Base-by-base conservation (phyloP, 2,329 filamentous ascomycete genomes). In the Aureobasidium vineae region DNA sequence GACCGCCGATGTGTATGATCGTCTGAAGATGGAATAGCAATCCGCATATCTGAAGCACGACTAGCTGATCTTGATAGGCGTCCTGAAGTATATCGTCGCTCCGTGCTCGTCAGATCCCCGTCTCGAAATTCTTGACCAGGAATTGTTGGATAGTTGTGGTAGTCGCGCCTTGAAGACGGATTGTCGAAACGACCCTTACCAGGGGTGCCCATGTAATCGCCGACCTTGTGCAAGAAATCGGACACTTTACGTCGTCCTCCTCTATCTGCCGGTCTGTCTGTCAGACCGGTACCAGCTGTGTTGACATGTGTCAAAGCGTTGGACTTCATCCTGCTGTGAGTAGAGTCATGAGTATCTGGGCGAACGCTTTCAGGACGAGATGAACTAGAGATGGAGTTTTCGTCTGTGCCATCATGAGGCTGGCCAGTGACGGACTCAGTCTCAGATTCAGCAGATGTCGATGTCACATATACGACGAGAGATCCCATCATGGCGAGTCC, bases 401-500 rank as follows among this genome's bases (percentile, higher is more conserved):
- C 26, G 31, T 66, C 53, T 19, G 26, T 57, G 28, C 52, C n/a
- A 7, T 41, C 59, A 8, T 21, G 28, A n/a, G 63, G 6, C 10
- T 57, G 28, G 2, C 7, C 52, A 38, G 50, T 49, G 15, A 15
- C 26, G 0, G 49, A 28, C 5, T 52, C 53, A 16, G 1, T 38
- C n/a, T 56, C 41, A 6, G 49, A 15, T 21, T 23, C 7, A 1
- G n/a, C 69, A 23, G 71, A 69, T 15, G 70, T 70, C 11, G 74
- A 74, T 65, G 79, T 79, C 0, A 86, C 70, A 5, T 84, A 74
- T 11, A 88, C 71, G 63, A 86, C 87, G 0, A 88, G 70, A 0
- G 87, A 88, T 0, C 86, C 86, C 0, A 87, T 61, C 1, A 83
- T 79, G 2, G 85, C 86, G 16, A 90, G 76, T 0, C 75, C 80